Evolutionary conservation across 352 stramenopile species (phyloP).

Genomic region (Phytophthora pini): DNA sequence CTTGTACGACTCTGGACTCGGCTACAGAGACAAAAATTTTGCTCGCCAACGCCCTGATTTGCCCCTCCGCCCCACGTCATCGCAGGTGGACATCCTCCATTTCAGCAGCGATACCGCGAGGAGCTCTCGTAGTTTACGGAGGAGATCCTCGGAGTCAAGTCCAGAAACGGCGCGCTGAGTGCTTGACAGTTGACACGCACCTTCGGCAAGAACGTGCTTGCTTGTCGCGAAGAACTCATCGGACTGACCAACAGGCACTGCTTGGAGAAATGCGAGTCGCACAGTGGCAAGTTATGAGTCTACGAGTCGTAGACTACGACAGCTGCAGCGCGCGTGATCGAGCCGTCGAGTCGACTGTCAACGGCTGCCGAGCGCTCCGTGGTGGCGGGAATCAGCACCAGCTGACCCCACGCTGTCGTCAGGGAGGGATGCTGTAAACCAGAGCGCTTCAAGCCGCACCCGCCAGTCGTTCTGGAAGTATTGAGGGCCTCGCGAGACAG

Average conservation of each 20-base stretch:
- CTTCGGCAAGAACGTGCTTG: neutral
- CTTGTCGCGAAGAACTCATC: neutral
- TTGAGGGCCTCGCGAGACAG: neutral
- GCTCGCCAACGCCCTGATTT: conserved; percentile 9
- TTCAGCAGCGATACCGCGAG: conserved; percentile 12
- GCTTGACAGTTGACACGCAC: neutral
- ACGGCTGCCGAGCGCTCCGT: conserved; percentile 7
- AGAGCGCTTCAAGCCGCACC: neutral
- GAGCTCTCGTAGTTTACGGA: conserved; percentile 4
- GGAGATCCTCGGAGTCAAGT: neutral
- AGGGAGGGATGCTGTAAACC: conserved; percentile 17
- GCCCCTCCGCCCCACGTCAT: neutral
- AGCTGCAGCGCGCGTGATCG: neutral
- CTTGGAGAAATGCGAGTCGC: no score
- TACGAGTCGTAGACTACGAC: no score
- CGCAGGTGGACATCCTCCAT: conserved; percentile 7
- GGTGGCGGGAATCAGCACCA: conserved; percentile 20
- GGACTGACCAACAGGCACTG: no score
- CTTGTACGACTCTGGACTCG: no score
- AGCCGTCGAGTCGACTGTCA: no score
- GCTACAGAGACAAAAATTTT: neutral
- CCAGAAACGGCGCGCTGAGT: neutral
- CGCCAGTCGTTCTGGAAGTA: conserved; percentile 5
- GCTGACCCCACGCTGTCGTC: conserved; percentile 22
- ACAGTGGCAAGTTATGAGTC: neutral